These are phyloP conservation scores for Inga laurina DNA, from an alignment of 306 rosid genomes.

Conservation along the genomic window DNA sequence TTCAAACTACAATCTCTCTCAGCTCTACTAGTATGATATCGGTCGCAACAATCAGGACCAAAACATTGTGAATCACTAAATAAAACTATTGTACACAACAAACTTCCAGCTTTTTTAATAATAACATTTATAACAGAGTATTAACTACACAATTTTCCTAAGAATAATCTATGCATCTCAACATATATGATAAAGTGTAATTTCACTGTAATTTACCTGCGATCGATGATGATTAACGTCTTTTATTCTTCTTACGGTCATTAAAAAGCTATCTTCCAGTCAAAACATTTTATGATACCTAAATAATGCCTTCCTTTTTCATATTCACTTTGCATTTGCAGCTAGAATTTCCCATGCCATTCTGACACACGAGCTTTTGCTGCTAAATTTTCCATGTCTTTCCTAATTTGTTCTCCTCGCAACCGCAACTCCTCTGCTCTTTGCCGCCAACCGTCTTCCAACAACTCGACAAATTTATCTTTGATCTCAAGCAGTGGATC, in stretches of 20 bases:
- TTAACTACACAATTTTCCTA: constrained; percentile 23
- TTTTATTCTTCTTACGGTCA: not conserved
- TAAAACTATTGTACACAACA: not conserved
- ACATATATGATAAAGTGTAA: constrained; percentile 12
- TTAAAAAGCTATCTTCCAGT: constrained; percentile 13
- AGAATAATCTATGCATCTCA: constrained; percentile 22
- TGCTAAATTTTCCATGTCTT: constrained; percentile 54
- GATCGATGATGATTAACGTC: not conserved
- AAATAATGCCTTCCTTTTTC: not conserved
- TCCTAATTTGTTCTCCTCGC: constrained; percentile 48
- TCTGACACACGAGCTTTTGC: constrained; percentile 28
- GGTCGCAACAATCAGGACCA: constrained; percentile 2
- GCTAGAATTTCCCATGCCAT: constrained; percentile 59
- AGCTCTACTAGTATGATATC: not conserved
- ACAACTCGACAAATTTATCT: constrained; percentile 65
- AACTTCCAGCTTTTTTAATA: not conserved
- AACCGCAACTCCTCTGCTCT: constrained; percentile 50
- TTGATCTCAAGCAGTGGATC: constrained; percentile 79
- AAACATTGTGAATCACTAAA: not conserved
- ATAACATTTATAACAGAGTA: not conserved
- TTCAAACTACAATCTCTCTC: constrained; percentile 4
- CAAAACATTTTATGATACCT: constrained; percentile 19
- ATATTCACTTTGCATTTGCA: constrained; percentile 22
- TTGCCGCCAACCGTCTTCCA: constrained; percentile 82
- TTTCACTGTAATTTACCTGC: constrained; percentile 19